Percentiles rank a stretch among this genome's conserved stretches.
These are phyloP conservation scores for Teratosphaeria nubilosa DNA, from an alignment of 2,329 filamentous ascomycete genomes.

Conservation along the genomic window DNA sequence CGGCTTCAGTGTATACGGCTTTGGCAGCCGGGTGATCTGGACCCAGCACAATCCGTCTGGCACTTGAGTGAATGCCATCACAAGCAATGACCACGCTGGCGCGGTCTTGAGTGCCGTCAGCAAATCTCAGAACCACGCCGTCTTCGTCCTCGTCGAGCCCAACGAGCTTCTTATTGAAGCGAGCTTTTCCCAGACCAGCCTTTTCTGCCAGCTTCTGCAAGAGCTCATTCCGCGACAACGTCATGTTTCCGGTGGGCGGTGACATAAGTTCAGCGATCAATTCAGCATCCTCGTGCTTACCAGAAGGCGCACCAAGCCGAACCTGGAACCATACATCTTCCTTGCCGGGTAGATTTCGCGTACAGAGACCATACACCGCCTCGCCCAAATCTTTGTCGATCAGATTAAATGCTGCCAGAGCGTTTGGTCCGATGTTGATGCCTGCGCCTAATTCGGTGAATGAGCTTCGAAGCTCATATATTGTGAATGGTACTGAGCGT, in stretches of 20 bases:
- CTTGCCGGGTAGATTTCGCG: slow-evolving; percentile 28
- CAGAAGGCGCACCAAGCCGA: slow-evolving; percentile 24
- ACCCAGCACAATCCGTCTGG: slow-evolving; percentile 45
- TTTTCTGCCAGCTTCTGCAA: slow-evolving; percentile 33
- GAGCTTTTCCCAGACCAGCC: slow-evolving; percentile 6
- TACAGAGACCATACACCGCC: slow-evolving; percentile 28
- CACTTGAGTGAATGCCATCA: slow-evolving; percentile 53
- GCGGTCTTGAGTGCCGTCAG: slow-evolving; percentile 34
- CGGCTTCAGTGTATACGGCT: slow-evolving; percentile 45
- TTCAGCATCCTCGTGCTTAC: slow-evolving; percentile 13
- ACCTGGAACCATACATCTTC: slow-evolving; percentile 31
- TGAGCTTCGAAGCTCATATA: slow-evolving; percentile 31
- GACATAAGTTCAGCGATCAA: slow-evolving; percentile 20
- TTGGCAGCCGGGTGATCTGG: slow-evolving; percentile 33
- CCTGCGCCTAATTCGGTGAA: slow-evolving; percentile 52
- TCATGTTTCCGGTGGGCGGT: slow-evolving; percentile 19
- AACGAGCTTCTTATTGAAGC: slow-evolving; percentile 17
- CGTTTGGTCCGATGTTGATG: slow-evolving; percentile 50
- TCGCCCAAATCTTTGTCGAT: slow-evolving; percentile 35
- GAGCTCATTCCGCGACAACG: slow-evolving; percentile 30
- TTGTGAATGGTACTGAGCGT: slow-evolving; percentile 18
- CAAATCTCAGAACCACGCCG: slow-evolving; percentile 28
- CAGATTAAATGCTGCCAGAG: slow-evolving; percentile 95
- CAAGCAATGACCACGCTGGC: slow-evolving; percentile 48
- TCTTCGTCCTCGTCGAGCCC: slow-evolving; percentile 9